Evolutionary conservation across 1,139 yeast species (phyloP).

Genomic region (Hemisphaericaspora xylofermentans): DNA sequence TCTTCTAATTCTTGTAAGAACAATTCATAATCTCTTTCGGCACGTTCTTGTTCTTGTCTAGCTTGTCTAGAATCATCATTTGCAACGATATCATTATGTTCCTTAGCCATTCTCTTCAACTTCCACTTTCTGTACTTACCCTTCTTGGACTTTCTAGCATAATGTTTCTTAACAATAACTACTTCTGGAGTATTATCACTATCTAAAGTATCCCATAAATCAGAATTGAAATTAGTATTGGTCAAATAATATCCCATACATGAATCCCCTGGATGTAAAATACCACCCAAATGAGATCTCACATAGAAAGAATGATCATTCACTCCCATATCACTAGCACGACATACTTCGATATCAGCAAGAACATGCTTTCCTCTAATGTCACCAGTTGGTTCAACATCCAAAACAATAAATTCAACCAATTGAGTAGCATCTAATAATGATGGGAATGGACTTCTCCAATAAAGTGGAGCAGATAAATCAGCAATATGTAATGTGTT

Average conservation of each 20-base stretch:
- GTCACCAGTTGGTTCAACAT: conserved; percentile 90
- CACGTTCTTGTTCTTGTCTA: conserved; percentile 85
- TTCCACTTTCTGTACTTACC: conserved; percentile 88
- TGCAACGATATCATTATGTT: conserved; percentile 85
- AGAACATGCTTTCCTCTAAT: conserved; percentile 77
- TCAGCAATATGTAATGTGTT: conserved; percentile 80
- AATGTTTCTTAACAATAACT: conserved; percentile 85
- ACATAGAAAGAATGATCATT: conserved; percentile 80
- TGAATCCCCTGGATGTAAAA: conserved; percentile 94
- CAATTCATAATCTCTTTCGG: conserved; percentile 91
- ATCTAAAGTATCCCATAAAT: conserved; percentile 73
- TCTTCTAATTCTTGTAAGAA: conserved; percentile 98
- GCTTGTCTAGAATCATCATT: conserved; percentile 75
- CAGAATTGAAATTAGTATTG: conserved; percentile 85
- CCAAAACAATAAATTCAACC: conserved; percentile 87
- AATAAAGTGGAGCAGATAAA: conserved; percentile 69
- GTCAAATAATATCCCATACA: conserved; percentile 85
- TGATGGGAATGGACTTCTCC: conserved; percentile 84
- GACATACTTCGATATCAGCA: conserved; percentile 87
- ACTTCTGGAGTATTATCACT: conserved; percentile 79
- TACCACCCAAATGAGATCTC: conserved; percentile 88
- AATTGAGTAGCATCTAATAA: conserved; percentile 75
- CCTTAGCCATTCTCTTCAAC: conserved; percentile 96
- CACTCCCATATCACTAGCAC: conserved; percentile 81
- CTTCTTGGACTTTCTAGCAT: conserved; percentile 76